Conservation (phyloP, 2,329 filamentous ascomycete species). For the Epichloe uncinata region DNA sequence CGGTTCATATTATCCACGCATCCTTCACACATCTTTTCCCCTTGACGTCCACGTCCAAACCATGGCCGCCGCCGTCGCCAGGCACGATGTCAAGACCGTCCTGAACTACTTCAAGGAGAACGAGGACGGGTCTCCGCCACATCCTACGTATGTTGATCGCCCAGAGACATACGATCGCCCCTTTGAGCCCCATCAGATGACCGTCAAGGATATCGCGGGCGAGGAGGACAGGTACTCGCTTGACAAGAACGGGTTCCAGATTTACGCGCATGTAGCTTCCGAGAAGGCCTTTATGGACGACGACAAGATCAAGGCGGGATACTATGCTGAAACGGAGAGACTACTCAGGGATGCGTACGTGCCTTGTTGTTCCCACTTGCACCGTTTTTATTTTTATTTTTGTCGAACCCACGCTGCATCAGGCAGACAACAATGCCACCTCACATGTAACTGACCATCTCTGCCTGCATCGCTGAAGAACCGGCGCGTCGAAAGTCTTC, state of each 20-base stretch:
- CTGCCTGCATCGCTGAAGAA: conserved; percentile 22
- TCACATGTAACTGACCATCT: too few relatives aligned
- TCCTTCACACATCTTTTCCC: too few relatives aligned
- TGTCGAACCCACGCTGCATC: too few relatives aligned
- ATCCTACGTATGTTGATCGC: conserved; percentile 20
- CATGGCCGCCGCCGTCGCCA: conserved; percentile 12
- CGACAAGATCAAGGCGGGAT: conserved; percentile 44
- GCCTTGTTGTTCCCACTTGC: not conserved
- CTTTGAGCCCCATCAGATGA: conserved; percentile 13
- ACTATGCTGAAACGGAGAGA: conserved; percentile 61
- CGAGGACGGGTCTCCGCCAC: conserved; percentile 27
- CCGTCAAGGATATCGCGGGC: conserved; percentile 23
- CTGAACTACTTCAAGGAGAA: conserved; percentile 28
- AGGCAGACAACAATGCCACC: too few relatives aligned
- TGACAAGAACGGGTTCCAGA: conserved; percentile 26
- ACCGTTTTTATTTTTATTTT: too few relatives aligned
- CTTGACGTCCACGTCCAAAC: not conserved
- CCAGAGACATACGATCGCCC: conserved; percentile 23
- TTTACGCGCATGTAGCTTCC: conserved; percentile 14
- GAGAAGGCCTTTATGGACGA: conserved; percentile 37
- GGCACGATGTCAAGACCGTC: conserved; percentile 19
- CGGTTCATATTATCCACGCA: too few relatives aligned
- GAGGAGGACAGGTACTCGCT: conserved; percentile 22
- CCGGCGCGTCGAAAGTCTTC: conserved; percentile 39
- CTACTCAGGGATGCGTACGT: conserved; percentile 45